phyloP scores from a whole-genome alignment of 2,329 filamentous ascomycete genomes.

The Remersonia thermophila region DNA sequence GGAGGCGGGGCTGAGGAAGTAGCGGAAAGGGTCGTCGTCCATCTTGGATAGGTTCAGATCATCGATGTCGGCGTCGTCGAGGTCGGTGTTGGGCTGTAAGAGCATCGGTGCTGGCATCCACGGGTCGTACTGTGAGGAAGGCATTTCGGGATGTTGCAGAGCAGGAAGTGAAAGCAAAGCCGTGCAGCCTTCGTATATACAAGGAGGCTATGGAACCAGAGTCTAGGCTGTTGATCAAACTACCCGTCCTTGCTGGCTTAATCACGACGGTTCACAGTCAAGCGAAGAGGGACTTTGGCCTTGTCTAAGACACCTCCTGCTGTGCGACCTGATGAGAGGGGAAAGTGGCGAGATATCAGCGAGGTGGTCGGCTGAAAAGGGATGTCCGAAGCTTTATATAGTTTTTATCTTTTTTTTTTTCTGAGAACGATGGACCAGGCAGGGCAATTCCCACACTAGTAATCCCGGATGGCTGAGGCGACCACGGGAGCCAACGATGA shows the following conservation, averaged over 20 bases:
- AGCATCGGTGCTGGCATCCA: conserved; percentile 42
- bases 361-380: conserved; percentile 8
- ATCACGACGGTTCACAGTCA: conserved; percentile 11
- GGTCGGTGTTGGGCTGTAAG: conserved; percentile 30
- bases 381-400: conserved; percentile 11
- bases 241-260: conserved; percentile 23
- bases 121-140: conserved; percentile 27
- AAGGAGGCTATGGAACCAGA: neutral
- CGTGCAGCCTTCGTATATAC: too few species aligned
- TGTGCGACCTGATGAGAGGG: conserved; percentile 8
- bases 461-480: conserved; percentile 8
- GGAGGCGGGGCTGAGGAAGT: conserved; percentile 41
- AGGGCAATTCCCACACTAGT: conserved; percentile 7
- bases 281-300: conserved; percentile 6
- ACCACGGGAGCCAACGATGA: conserved; percentile 23
- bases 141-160: conserved; percentile 21
- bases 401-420: too few species aligned
- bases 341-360: conserved; percentile 1
- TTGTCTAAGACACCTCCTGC: conserved; percentile 6
- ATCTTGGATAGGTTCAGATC: conserved; percentile 26
- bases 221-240: neutral
- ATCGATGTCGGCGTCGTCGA: conserved; percentile 33
- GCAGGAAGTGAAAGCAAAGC: neutral
- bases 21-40: conserved; percentile 41
- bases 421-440: neutral